Base-by-base conservation (phyloP, 768 basidiomycete species). In the Leccinum imitatum region DNA sequence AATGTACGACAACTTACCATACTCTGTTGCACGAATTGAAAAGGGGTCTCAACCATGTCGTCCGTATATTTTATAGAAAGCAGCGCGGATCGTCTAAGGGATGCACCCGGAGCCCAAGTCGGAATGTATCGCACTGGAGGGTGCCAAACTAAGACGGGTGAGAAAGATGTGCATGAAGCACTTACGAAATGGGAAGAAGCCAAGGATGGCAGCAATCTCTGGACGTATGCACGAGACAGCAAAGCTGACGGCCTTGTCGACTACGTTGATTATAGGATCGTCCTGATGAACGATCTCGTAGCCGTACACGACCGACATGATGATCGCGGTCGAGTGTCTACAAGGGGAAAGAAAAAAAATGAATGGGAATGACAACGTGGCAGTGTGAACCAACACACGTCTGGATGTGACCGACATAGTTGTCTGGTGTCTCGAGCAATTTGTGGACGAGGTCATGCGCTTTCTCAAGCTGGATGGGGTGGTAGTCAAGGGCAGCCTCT, bases 21-120 rank as follows among this genome's bases (percentile, higher is more conserved):
- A 27, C 69, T 66, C 51, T 67, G 51, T 60, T 77, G 68, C 7
- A 73, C 73, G 54, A 65, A 72, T 1, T 59, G 63, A 50, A 74
- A 76, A 6, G 79, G 78, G 13, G 59, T 61, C 55, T 72, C 71
- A 58, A 59, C 57, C 70, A 62, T 65, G 19, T 57, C 71, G 8
- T 60, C 48, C 3, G 72, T 63, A 1, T 63, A 69, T 41, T 65
- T 62, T 3, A 54, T 62, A 13, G 61, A 72, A 1, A 64, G 47
- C 21, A 63, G 1, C 9, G 76, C 79, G 7, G 56, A 64, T 47
- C 65, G 64, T 59, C 76, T 71, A 52, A 77, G 77, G 0, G 69
- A 69, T 9, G 73, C 71, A 9, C 79, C 78, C 0, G 79, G 79
- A 37, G 77, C 59, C 79, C 79, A 80, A 3, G 71, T 50, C 4